A percentile compares a stretch with the other conserved stretches of the same genome.
phyloP scores from a whole-genome alignment of 2,329 filamentous ascomycete species.

The Leptographium flavum region DNA sequence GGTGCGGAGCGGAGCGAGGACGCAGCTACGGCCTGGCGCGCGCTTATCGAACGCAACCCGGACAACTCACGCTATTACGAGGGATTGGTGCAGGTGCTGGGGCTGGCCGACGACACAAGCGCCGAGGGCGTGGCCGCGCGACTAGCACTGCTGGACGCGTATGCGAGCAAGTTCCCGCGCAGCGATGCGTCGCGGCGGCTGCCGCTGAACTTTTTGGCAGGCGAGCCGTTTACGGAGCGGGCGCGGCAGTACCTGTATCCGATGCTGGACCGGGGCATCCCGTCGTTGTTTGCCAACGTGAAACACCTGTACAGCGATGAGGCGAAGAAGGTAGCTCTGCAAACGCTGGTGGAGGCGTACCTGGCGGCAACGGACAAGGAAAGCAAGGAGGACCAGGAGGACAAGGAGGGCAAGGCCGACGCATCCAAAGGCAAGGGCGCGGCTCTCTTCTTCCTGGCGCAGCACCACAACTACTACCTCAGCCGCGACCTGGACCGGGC shows the following conservation, averaged over 20 bases:
- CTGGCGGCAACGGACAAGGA: no score
- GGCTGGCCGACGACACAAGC: constrained; percentile 34
- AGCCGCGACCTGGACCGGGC: constrained; percentile 78
- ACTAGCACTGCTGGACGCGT: constrained; percentile 64
- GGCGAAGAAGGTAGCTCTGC: constrained; percentile 64
- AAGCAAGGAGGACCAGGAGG: constrained; percentile 20
- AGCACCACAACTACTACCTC: constrained; percentile 88
- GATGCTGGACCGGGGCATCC: constrained; percentile 85
- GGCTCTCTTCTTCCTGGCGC: constrained; percentile 82
- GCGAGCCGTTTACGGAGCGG: constrained; percentile 64
- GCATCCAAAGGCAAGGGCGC: constrained; percentile 55
- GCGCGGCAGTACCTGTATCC: constrained; percentile 66
- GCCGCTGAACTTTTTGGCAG: constrained; percentile 77
- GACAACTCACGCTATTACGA: constrained; percentile 82
- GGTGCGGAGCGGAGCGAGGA: constrained; percentile 52
- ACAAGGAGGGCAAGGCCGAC: constrained; percentile 23
- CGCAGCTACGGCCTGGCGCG: constrained; percentile 66
- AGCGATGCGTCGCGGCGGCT: constrained; percentile 76
- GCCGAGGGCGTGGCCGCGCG: constrained; percentile 41
- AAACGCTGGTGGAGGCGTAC: constrained; percentile 66
- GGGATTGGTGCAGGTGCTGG: constrained; percentile 53
- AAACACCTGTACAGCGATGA: constrained; percentile 78
- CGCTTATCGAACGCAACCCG: constrained; percentile 71
- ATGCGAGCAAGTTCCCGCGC: constrained; percentile 66
- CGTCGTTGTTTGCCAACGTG: constrained; percentile 91